Conservation (phyloP, 208 protist species). For the Hexamita inflata region DNA sequence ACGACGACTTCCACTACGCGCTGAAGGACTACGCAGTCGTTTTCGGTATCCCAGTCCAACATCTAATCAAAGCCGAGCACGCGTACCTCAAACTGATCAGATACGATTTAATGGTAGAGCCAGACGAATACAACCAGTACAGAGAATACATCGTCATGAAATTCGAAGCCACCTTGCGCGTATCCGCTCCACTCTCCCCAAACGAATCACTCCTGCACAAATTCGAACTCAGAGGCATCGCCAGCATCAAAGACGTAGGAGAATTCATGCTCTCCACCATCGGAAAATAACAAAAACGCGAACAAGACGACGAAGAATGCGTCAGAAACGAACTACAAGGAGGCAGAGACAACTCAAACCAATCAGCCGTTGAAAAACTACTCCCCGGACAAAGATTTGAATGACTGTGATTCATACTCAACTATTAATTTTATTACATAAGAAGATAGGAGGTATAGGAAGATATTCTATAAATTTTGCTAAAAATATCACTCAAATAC, state of each 20-base stretch:
- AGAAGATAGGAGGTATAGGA: no score
- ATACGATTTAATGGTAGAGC: constrained; percentile 13
- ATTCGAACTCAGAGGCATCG: constrained; percentile 4
- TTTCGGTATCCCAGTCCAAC: not conserved
- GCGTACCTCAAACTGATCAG: constrained; percentile 15
- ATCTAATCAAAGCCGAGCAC: not conserved
- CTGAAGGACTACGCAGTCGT: constrained; percentile 18
- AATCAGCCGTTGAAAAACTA: no score
- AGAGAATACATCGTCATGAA: constrained; percentile 10
- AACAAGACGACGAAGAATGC: no score
- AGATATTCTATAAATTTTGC: no score
- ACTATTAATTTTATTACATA: no score
- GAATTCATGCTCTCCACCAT: not conserved
- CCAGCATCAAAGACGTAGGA: not conserved
- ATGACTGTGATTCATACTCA: no score
- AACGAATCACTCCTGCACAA: not conserved
- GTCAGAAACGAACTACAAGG: no score
- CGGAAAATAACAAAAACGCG: no score
- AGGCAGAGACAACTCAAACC: no score
- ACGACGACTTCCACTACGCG: constrained; percentile 27
- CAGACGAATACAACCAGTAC: constrained; percentile 1
- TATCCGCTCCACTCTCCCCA: not conserved
- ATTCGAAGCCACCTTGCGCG: not conserved
- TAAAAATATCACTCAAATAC: no score
- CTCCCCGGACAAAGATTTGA: no score